A percentile compares a stretch with the other conserved stretches of the same genome.
Conservation (phyloP, 129 eudicot species). For the Pulicaria dysenterica region DNA sequence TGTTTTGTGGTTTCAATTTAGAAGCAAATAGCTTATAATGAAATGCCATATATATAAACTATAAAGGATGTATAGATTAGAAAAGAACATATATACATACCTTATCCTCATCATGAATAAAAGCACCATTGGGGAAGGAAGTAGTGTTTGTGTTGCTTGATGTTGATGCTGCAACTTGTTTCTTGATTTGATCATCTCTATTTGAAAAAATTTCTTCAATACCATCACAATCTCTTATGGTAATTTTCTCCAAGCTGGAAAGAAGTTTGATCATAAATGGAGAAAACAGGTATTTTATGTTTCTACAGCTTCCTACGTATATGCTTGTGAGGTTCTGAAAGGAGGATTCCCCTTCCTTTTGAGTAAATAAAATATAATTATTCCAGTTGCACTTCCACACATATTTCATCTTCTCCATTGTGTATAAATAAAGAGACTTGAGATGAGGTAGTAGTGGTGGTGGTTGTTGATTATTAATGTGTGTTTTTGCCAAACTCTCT, state of each 20-base stretch:
- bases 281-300: background rate
- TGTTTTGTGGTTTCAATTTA: no score
- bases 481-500: background rate
- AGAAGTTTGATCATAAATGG: conserved; percentile 14
- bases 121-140: background rate
- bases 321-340: no score
- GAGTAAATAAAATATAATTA: no score
- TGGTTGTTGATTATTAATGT: conserved; percentile 5
- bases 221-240: background rate
- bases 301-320: background rate
- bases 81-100: no score
- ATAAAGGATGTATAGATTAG: no score
- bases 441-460: background rate
- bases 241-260: background rate
- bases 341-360: no score
- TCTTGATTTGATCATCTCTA: conserved; percentile 5
- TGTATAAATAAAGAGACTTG: background rate
- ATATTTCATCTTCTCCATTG: conserved; percentile 3
- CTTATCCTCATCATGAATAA: no score
- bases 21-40: no score
- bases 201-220: conserved; percentile 22
- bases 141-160: background rate
- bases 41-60: no score
- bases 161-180: background rate
- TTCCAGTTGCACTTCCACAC: conserved; percentile 15